Evolutionary conservation across 2,329 filamentous ascomycete species (phyloP), one percentile per base, ranked within the genome.

Genomic region (Stagonosporopsis vannaccii): DNA sequence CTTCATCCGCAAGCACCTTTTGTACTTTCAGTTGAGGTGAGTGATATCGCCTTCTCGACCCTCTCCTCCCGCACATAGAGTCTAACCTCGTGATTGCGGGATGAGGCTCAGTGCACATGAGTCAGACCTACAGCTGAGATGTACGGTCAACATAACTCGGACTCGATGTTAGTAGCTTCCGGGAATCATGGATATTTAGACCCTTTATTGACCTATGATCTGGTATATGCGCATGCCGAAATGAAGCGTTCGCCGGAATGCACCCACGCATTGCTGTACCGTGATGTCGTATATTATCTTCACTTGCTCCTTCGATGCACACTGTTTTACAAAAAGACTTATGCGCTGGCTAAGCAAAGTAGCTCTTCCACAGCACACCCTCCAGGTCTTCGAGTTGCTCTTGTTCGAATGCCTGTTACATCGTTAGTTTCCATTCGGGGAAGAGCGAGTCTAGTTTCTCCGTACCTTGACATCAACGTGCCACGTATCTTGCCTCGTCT

Each of bases 401-500:
- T 26, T 89, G 80, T 23, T 92, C 92, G 73, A 99, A 99, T 58
- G 85, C 86, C 87, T 90, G 61, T 58, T 46, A 46, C 12, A 36
- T n/a, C 6, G 41, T 26, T 57, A 37, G 42, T 20, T 12, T 20
- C 35, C 13, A 3, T 30, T 4, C 11, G 4, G 13, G 30, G 43
- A 33, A 40, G n/a, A 17, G 1, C 20, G 33, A 28, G 6, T 23
- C 35, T 12, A 22, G 4, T 23, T 22, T 19, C 7, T 13, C 55
- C 86, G 77, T 80, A 97, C 95, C 90, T 97, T 98, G 67, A 97
- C 91, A 80, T 99, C 95, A 58, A 97, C 94, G 69, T 89, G 89
- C 95, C 95, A 99, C 65, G 94, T 99, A 81, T 99, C 95, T 77
- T 99, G 95, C 75, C 95, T 88, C 41, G 95, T 99, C 85, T 99